Evolutionary conservation across 805 yeast genomes (phyloP).

Genomic region (Pichia californica): DNA sequence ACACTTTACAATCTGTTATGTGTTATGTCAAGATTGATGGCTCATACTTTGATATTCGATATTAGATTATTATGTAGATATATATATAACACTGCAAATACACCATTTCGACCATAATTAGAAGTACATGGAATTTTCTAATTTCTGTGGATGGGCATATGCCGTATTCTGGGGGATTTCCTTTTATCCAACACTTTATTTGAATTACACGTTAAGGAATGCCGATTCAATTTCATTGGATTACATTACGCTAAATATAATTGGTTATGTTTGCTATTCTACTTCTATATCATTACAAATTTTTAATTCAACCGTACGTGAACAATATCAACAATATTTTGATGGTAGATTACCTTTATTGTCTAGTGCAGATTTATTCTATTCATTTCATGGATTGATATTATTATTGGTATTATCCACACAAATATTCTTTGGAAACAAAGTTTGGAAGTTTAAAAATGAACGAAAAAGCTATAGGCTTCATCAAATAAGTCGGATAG

Average conservation of each 20-base stretch:
- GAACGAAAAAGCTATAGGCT: conserved; percentile 25
- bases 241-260: conserved; percentile 37
- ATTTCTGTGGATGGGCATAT: conserved; percentile 25
- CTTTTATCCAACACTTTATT: conserved; percentile 42
- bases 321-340: conserved; percentile 24
- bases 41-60: too few species aligned
- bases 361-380: conserved; percentile 39
- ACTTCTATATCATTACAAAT: conserved; percentile 38
- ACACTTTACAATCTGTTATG: too few species aligned
- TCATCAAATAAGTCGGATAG: conserved; percentile 16
- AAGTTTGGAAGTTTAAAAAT: conserved; percentile 29
- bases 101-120: not conserved
- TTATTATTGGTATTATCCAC: conserved; percentile 33
- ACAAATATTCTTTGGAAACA: conserved; percentile 33
- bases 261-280: conserved; percentile 42
- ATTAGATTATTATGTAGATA: too few species aligned
- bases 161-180: conserved; percentile 35
- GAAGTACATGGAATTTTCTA: conserved; percentile 9
- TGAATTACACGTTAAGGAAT: conserved; percentile 34
- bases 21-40: too few species aligned
- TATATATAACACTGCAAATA: too few species aligned
- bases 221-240: conserved; percentile 47
- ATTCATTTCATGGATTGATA: conserved; percentile 41
- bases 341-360: conserved; percentile 36
- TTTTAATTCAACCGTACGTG: conserved; percentile 29